Base-by-base conservation (phyloP, 106 monocot genomes). In the Platanthera guangdongensis region DNA sequence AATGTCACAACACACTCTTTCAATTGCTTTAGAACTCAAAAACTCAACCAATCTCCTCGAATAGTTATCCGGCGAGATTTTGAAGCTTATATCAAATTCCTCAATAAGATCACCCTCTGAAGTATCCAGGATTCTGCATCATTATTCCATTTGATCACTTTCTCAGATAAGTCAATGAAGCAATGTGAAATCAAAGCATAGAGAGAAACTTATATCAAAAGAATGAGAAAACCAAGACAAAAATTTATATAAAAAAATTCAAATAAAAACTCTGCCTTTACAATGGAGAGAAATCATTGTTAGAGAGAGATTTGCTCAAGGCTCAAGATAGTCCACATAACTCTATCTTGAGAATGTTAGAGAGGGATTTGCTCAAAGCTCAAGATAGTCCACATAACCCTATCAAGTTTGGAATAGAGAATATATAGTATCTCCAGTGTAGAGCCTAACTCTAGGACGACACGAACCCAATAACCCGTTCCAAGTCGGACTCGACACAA, bases 31-130 rank as follows among this genome's bases (percentile, higher is more conserved):
- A 12, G 83, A 77, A 76, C 91, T 84, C 76, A 87, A 89, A 52
- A 90, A 93, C 78, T 96, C 96, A 2, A 96, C 84, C 47, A 96
- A 68, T 22, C 81, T 93, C 79, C 84, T 91, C 6, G 84, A 80
- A 51, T 93, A 89, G 55, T 84, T 77, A 1, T 82, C 84, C 15
- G 75, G 74, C 30, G 64, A 80, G 63, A 82, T 70, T 79, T 83
- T 83, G 63, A 85, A 77, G n/a, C 80, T 55, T 16, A 16, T 11
- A 39, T 93, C 93, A 25, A 93, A 91, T 14, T 96, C 96, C 0
- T 73, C 69, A 46, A 91, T 82, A 47, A 96, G 73, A 48, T 57
- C 83, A 77, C 89, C 90, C 57, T 78, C 59, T 50, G 87, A 83
- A 21, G 84, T 86, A 48, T 71, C 81, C 76, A 93, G 32, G 49